Percentiles rank a stretch among this genome's conserved stretches.
Conservation (phyloP, 2,329 filamentous ascomycete genomes). For the Emergomyces orientalis region DNA sequence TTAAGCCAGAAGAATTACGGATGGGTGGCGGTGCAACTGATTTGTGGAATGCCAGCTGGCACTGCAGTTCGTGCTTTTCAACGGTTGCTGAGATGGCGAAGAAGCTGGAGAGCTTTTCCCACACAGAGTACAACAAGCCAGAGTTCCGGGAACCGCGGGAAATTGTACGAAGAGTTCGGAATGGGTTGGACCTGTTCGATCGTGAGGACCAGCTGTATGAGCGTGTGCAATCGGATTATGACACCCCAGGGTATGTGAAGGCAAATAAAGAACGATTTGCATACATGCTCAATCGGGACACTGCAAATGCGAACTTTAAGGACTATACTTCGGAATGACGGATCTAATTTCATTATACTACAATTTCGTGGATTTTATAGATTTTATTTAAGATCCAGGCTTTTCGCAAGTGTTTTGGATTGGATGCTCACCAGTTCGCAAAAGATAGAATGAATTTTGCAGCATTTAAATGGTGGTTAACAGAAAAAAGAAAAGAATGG, state of each 20-base stretch:
- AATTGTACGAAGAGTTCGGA: slow-evolving; percentile 45
- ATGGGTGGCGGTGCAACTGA: slow-evolving; percentile 21
- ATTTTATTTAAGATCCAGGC: background rate
- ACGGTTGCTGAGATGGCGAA: slow-evolving; percentile 47
- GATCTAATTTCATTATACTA: background rate
- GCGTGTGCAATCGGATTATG: slow-evolving; percentile 31
- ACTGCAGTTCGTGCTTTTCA: slow-evolving; percentile 54
- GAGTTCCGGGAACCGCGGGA: slow-evolving; percentile 40
- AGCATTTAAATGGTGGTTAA: too few species aligned
- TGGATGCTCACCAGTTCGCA: background rate
- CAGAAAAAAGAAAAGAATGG: too few species aligned
- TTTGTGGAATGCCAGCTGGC: slow-evolving; percentile 48
- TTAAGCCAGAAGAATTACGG: slow-evolving; percentile 47
- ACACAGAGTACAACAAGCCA: slow-evolving; percentile 44
- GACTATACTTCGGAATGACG: background rate
- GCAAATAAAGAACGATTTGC: background rate
- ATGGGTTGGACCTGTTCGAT: slow-evolving; percentile 49
- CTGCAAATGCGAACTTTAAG: background rate
- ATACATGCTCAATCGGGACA: background rate
- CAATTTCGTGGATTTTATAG: background rate
- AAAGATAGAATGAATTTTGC: background rate
- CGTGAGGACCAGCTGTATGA: slow-evolving; percentile 41
- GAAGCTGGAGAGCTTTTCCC: slow-evolving; percentile 51
- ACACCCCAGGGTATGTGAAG: background rate
- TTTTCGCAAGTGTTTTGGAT: background rate